Evolutionary conservation across 768 basidiomycete species (phyloP), one percentile per base, ranked within the genome.

Genomic region (Boletales sp.): DNA sequence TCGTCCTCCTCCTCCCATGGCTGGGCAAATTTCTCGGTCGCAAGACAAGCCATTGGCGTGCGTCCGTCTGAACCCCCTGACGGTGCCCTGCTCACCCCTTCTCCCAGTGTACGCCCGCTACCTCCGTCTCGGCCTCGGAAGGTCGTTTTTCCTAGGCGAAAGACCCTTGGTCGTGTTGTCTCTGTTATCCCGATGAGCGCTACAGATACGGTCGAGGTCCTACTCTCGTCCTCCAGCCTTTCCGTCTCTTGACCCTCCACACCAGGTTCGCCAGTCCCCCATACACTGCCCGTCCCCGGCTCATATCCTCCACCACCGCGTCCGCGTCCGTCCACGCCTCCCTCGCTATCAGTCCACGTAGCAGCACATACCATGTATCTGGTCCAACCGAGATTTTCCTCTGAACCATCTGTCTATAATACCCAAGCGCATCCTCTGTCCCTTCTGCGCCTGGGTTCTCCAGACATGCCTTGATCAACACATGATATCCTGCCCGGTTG

Each of bases 11-110:
- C 41, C 72, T 96, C 50, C 94, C 94, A 2, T 87, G 84, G 71
- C 66, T 93, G 51, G 94, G 94, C 46, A 94, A 90, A 65, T 95
- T 84, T 81, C 64, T 94, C 33, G 94, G 94, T 30, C 76, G 94
- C 61, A 80, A 80, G 65, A 92, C 87, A 79, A 89, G 87, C 58
- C 79, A 91, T 62, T 88, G 87, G 82, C 81, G 93, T 94, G 59
- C 66, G 85, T 76, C 7, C 48, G 39, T 19, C 37, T 25, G 25
- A 28, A 28, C 25, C 25, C 6, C 25, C 25, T 7, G 4, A 28
- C 25, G 6, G 25, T 7, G 25, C 36, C 17, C 38, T 48, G 51
- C 54, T 64, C 53, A 54, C 41, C 17, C 42, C 30, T n/a, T 18
- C 25, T 6, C 38, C 25, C 60, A 90, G 89, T 81, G 19, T 90